Evolutionary conservation across 768 basidiomycete species (phyloP).

Genomic region (Xerocomus brunneocitrinus): DNA sequence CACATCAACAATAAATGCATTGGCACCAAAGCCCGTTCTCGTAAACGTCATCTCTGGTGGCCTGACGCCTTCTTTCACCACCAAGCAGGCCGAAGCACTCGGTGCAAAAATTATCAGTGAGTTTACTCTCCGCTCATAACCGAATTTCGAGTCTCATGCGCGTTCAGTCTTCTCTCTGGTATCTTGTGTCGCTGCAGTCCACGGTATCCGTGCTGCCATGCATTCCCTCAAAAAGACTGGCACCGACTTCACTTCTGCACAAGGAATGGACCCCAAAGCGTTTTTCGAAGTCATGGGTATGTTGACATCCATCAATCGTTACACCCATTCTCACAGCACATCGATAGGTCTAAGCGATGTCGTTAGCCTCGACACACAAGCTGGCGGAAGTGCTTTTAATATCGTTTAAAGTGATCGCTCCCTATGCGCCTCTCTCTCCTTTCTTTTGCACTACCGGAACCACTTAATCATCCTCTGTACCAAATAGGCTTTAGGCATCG

Average conservation of each 20-base stretch:
- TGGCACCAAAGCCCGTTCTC: conserved; percentile 73
- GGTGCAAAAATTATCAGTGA: conserved; percentile 77
- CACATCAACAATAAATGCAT: conserved; percentile 55
- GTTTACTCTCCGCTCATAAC: conserved; percentile 17
- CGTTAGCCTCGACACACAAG: conserved; percentile 48
- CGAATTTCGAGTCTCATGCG: background rate
- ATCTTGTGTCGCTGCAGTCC: conserved; percentile 71
- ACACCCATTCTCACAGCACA: background rate
- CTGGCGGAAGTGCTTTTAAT: conserved; percentile 58
- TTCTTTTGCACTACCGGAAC: background rate
- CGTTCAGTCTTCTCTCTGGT: conserved; percentile 66
- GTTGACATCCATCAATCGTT: conserved; percentile 8
- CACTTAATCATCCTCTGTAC: conserved; percentile 16
- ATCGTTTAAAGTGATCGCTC: conserved; percentile 34
- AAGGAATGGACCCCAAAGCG: conserved; percentile 71
- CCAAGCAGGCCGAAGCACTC: conserved; percentile 58
- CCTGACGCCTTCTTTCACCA: conserved; percentile 70
- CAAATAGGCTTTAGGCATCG: conserved; percentile 17
- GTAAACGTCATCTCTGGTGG: conserved; percentile 80
- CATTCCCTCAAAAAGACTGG: conserved; percentile 71
- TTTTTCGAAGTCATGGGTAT: conserved; percentile 77
- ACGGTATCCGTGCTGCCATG: conserved; percentile 77
- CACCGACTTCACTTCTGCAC: conserved; percentile 57
- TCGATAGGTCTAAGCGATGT: conserved; percentile 48
- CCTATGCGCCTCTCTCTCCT: background rate